Base-by-base conservation (phyloP, 371 early-diverging fungal genomes). In the Parasitella parasitica region DNA sequence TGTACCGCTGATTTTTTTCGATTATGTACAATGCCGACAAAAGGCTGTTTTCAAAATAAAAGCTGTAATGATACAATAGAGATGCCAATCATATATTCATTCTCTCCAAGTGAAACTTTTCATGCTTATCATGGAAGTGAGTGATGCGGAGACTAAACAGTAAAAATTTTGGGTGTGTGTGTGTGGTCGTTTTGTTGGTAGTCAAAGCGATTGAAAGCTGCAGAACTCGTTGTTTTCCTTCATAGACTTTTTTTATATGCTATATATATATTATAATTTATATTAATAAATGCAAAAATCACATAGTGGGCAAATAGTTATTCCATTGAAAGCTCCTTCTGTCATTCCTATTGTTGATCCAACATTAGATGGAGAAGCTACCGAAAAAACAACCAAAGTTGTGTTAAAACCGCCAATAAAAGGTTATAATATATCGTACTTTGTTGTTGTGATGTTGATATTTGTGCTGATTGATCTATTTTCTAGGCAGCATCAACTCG, bases 341-440 rank as follows among this genome's bases (percentile, higher is more conserved):
- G 85, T 83, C 28, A 83, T 86, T 56, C 86, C 86, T 22, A 86
- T 86, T 55, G 77, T 84, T 37, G 71, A 82, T 46, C 86, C 84
- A 41, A 36, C 65, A 30, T 43, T 28, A n/a, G 54, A 68, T 22
- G 50, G 52, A 57, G 66, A 46, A 28, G 64, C 55, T 70, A 63
- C 57, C 34, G 73, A 52, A 43, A 66, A 50, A 54, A 69, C 28
- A 27, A 58, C 65, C 8, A 53, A 62, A 57, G 54, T 54, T 50
- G 43, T 66, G 18, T 52, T 60, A 18, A 71, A 73, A 48, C 61
- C 78, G 15, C 30, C 71, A 16, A 59, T 73, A 28, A 86, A 82
- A 76, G 80, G 84, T 83, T 76, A 48, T 41, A 28, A 50, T 11
- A 18, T 24, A 20, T 18, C 22, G 20, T 52, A 18, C 6, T 39